phyloP scores from a whole-genome alignment of 139 green algal species.

The Medakamo hakoo region DNA sequence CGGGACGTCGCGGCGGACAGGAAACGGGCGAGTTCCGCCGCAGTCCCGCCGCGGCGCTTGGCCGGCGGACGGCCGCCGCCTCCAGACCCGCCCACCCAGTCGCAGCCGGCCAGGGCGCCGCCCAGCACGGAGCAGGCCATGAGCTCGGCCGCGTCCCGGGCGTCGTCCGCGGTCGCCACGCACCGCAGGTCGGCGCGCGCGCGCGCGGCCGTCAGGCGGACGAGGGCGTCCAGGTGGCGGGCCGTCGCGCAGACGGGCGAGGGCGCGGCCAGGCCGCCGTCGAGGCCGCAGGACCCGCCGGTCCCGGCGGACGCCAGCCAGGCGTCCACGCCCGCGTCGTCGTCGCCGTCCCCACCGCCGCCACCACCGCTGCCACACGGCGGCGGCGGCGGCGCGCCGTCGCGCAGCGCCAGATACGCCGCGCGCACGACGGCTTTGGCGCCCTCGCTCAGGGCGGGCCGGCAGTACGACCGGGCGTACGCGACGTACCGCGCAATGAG shows the following conservation, averaged over 20 bases:
- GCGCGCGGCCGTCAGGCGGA: constrained; percentile 74
- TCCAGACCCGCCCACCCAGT: constrained; percentile 1
- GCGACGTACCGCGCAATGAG: constrained; percentile 82
- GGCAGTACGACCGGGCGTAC: constrained; percentile 68
- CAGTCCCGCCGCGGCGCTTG: no score
- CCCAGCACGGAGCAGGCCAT: constrained; percentile 26
- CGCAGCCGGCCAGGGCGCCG: constrained; percentile 12
- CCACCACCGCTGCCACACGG: not conserved
- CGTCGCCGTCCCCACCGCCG: constrained; percentile 1
- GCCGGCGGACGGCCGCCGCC: not conserved
- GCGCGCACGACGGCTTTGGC: constrained; percentile 32
- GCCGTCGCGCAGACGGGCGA: no score
- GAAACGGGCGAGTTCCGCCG: not conserved
- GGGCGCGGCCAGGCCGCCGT: constrained; percentile 5
- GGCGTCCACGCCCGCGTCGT: constrained; percentile 9
- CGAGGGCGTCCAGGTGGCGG: constrained; percentile 80
- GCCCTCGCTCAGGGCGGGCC: constrained; percentile 49
- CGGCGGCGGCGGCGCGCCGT: not conserved
- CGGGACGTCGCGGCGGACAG: no score
- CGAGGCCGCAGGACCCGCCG: constrained; percentile 6
- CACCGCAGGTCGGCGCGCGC: constrained; percentile 65
- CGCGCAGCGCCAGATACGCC: constrained; percentile 59
- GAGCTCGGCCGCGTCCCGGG: constrained; percentile 58
- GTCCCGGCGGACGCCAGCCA: constrained; percentile 23
- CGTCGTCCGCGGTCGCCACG: constrained; percentile 49